Evolutionary conservation across 1,284 basidiomycete genomes (phyloP).

Genomic region (Ceratobasidium sp.): DNA sequence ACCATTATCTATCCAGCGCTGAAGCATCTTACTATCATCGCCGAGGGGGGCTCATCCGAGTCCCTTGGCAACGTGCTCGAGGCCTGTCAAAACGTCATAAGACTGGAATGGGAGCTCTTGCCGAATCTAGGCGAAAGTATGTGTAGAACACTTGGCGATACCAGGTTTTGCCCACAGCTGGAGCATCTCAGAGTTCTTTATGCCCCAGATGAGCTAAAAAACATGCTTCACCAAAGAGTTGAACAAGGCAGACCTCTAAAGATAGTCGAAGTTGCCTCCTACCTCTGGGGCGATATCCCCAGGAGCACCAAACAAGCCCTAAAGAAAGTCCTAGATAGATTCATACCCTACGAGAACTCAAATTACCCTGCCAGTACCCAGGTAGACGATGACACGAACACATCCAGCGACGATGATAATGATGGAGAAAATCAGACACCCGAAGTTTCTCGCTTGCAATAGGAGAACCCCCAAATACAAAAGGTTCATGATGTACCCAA

Average conservation of each 20-base stretch:
- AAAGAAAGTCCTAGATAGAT: background rate
- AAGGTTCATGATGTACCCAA: no score
- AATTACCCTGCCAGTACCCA: background rate
- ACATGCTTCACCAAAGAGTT: background rate
- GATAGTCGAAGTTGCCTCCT: constrained; percentile 2
- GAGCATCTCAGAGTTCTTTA: constrained; percentile 11
- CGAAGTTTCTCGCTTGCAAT: no score
- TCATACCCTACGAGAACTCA: background rate
- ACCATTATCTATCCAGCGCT: constrained; percentile 16
- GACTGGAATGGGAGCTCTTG: constrained; percentile 10
- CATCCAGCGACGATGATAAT: background rate
- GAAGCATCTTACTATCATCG: no score
- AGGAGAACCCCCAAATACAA: no score
- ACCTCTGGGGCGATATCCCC: no score
- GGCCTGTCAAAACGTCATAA: background rate
- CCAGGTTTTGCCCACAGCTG: constrained; percentile 1
- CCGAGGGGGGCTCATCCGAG: no score
- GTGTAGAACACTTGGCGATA: no score
- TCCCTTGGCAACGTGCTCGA: background rate
- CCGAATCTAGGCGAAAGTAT: background rate
- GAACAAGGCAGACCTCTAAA: background rate
- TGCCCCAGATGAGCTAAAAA: background rate
- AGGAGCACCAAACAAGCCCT: no score
- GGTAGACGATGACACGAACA: background rate
- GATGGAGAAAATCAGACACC: no score